phyloP scores from a whole-genome alignment of 2,329 filamentous ascomycete species.

The Zopfia rhizophila region DNA sequence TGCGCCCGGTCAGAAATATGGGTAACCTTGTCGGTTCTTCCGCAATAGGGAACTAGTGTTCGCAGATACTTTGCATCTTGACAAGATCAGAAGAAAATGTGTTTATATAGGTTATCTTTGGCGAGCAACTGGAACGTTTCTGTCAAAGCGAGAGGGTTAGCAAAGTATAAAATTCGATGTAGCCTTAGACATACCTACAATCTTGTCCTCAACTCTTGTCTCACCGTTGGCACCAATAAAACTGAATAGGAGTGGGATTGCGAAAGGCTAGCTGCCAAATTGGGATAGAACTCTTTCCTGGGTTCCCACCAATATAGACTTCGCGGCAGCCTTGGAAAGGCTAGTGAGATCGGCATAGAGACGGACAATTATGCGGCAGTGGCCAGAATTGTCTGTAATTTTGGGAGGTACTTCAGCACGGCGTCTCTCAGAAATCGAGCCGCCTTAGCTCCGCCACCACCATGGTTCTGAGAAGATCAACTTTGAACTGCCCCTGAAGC shows the following conservation, averaged over 20 bases:
- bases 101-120: conserved; percentile 70
- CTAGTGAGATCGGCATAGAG: conserved; percentile 66
- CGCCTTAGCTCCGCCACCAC: conserved; percentile 66
- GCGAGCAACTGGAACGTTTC: conserved; percentile 61
- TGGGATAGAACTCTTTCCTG: conserved; percentile 67
- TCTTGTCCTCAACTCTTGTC: conserved; percentile 69
- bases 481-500: conserved; percentile 60
- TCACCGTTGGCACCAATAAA: conserved; percentile 70
- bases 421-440: conserved; percentile 65
- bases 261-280: conserved; percentile 68
- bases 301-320: conserved; percentile 60
- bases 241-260: conserved; percentile 67
- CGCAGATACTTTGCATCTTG: conserved; percentile 69
- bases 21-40: conserved; percentile 63
- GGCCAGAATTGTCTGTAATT: conserved; percentile 44
- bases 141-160: conserved; percentile 25
- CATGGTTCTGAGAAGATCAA: conserved; percentile 59
- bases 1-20: too few species aligned
- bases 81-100: conserved; percentile 72
- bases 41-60: conserved; percentile 64
- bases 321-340: conserved; percentile 62
- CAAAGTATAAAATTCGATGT: too few species aligned
- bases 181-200: conserved; percentile 57
- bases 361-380: conserved; percentile 65
- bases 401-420: conserved; percentile 53